These are phyloP conservation scores for Eragrostis curvula DNA, from an alignment of 176 grass and related monocot genomes.

Conservation along the genomic window DNA sequence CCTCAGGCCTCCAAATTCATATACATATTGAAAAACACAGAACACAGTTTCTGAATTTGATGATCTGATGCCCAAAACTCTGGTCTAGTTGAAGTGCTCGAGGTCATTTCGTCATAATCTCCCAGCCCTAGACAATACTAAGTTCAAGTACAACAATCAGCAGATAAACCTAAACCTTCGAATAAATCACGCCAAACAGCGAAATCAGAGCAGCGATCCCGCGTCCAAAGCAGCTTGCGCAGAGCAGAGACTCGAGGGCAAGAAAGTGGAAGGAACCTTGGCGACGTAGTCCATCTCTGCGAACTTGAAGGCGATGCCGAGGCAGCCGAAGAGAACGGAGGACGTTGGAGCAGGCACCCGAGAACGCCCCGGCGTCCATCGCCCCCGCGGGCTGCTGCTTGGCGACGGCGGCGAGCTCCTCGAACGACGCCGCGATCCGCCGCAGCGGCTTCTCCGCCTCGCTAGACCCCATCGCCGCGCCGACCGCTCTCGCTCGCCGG, in stretches of 20 bases:
- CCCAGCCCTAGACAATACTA: background rate
- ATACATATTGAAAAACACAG: background rate
- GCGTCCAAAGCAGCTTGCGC: background rate
- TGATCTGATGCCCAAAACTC: background rate
- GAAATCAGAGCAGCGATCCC: conserved; percentile 1
- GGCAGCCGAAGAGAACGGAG: conserved; percentile 88
- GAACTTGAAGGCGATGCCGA: conserved; percentile 96
- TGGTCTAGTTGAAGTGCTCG: background rate
- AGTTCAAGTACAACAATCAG: background rate
- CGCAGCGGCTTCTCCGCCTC: conserved; percentile 73
- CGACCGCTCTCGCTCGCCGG: conserved; percentile 1
- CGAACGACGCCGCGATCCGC: conserved; percentile 75
- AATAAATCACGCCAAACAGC: background rate
- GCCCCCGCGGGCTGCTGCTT: conserved; percentile 12
- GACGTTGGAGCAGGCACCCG: conserved; percentile 80
- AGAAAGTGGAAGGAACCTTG: conserved; percentile 48
- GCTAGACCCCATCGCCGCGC: conserved; percentile 42
- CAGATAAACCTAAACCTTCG: background rate
- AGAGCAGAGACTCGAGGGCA: background rate
- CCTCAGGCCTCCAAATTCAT: too few species aligned
- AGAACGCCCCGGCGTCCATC: conserved; percentile 68
- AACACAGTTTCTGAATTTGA: background rate
- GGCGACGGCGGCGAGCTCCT: conserved; percentile 59
- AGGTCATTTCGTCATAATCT: background rate
- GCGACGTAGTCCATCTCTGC: conserved; percentile 98